phyloP scores from a whole-genome alignment of 2,329 filamentous ascomycete species.

The Verticillium nonalfalfae region DNA sequence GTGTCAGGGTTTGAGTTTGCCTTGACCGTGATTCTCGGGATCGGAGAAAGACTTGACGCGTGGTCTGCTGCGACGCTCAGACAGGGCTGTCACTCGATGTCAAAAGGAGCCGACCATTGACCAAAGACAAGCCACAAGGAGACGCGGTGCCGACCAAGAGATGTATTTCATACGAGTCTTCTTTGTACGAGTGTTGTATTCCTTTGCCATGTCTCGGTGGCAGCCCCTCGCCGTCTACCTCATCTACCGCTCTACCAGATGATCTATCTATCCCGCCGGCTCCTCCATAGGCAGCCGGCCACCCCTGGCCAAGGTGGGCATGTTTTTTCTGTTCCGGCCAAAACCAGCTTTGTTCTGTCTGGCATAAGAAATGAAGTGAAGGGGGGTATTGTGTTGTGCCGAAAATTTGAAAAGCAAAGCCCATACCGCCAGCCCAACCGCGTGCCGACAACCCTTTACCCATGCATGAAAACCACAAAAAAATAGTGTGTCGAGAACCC shows the following conservation, averaged over 20 bases:
- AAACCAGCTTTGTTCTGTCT: not conserved
- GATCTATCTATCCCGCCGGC: not conserved
- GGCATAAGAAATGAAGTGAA: not conserved
- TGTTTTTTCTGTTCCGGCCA: not conserved
- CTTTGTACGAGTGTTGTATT: not conserved
- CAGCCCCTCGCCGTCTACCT: not conserved
- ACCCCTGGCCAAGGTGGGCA: not conserved
- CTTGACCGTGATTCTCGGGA: too few species aligned
- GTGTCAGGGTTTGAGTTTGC: too few species aligned
- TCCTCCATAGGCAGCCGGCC: not conserved
- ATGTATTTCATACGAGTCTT: too few species aligned
- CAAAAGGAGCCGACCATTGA: too few species aligned
- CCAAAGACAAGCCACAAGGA: too few species aligned
- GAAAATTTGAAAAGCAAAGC: not conserved
- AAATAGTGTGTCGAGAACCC: too few species aligned
- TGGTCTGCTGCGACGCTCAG: too few species aligned
- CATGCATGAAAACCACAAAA: not conserved
- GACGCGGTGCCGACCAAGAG: too few species aligned
- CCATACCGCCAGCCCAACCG: not conserved
- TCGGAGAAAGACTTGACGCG: too few species aligned
- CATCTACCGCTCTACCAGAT: not conserved
- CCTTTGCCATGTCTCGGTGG: not conserved
- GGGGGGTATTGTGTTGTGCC: not conserved
- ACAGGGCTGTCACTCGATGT: too few species aligned
- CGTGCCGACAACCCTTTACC: not conserved